A percentile compares a stretch with the other conserved stretches of the same genome.
phyloP scores from a whole-genome alignment of 768 basidiomycete genomes.

The Rhodotorula sphaerocarpa region DNA sequence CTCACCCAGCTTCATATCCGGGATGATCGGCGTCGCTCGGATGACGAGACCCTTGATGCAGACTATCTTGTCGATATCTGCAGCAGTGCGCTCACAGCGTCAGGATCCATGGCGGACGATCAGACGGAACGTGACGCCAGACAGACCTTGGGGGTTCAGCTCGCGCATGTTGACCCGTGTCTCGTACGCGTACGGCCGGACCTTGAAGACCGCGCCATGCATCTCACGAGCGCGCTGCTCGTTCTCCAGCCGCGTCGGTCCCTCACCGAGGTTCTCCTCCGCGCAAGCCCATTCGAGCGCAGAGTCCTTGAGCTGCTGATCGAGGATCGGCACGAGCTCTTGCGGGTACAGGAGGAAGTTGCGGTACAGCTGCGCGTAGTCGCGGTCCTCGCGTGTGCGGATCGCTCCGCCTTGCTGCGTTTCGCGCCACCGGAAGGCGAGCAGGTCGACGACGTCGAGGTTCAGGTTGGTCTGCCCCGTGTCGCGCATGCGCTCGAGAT shows the following conservation, averaged over 20 bases:
- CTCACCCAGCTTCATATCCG: constrained; percentile 80
- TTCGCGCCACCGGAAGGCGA: constrained; percentile 53
- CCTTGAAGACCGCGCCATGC: constrained; percentile 79
- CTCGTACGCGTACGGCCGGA: constrained; percentile 77
- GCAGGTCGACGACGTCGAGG: constrained; percentile 74
- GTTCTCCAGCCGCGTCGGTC: constrained; percentile 56
- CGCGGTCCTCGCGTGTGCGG: constrained; percentile 56
- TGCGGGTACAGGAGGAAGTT: constrained; percentile 91
- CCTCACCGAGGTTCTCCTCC: constrained; percentile 47
- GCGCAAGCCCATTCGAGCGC: constrained; percentile 80
- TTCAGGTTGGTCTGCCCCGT: constrained; percentile 73
- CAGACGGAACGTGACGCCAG: not conserved
- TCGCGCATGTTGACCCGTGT: constrained; percentile 76
- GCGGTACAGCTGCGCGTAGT: constrained; percentile 51
- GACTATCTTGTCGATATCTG: constrained; percentile 96
- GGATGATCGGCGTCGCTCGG: constrained; percentile 91
- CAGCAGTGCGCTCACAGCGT: too few species aligned
- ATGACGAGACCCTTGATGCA: constrained; percentile 95
- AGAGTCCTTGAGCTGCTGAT: constrained; percentile 85
- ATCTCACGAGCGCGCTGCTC: constrained; percentile 77
- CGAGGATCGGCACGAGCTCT: constrained; percentile 94
- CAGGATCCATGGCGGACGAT: not conserved
- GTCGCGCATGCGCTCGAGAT: constrained; percentile 74
- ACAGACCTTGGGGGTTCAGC: constrained; percentile 76
- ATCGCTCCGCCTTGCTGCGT: constrained; percentile 44